A percentile compares a stretch with the other conserved stretches of the same genome.
These are phyloP conservation scores for Ogataea methanolica DNA, from an alignment of 805 yeast species.

Conservation along the genomic window DNA sequence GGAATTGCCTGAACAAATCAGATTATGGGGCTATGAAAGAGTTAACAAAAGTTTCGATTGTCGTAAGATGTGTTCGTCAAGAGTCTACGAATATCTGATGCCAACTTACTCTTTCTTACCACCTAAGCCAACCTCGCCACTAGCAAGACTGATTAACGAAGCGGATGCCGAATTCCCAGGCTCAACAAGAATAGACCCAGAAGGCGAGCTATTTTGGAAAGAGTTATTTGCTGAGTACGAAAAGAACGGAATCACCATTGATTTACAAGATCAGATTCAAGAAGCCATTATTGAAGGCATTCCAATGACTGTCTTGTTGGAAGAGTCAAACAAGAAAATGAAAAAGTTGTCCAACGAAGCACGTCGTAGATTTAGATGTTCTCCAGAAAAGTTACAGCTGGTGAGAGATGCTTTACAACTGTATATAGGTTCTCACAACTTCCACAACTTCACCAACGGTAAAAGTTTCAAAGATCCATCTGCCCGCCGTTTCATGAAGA, in stretches of 20 bases:
- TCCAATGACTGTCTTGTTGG: constrained; percentile 31
- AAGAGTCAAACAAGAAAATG: constrained; percentile 38
- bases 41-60: constrained; percentile 91
- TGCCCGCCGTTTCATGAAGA: constrained; percentile 77
- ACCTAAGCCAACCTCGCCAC: constrained; percentile 73
- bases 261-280: constrained; percentile 33
- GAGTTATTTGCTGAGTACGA: constrained; percentile 35
- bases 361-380: constrained; percentile 67
- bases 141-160: constrained; percentile 54
- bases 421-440: constrained; percentile 86
- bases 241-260: constrained; percentile 35
- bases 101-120: constrained; percentile 90
- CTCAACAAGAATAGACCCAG: constrained; percentile 55
- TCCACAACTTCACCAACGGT: constrained; percentile 42
- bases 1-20: constrained; percentile 75
- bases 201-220: constrained; percentile 74
- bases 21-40: constrained; percentile 90
- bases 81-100: constrained; percentile 88
- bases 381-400: constrained; percentile 52
- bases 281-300: constrained; percentile 34
- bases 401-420: constrained; percentile 66
- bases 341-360: constrained; percentile 61
- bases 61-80: constrained; percentile 91
- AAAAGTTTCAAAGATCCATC: constrained; percentile 80
- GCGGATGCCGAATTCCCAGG: constrained; percentile 55